Base-by-base conservation (phyloP, 73 alveolate genomes). In the Paramecium octaurelia region DNA sequence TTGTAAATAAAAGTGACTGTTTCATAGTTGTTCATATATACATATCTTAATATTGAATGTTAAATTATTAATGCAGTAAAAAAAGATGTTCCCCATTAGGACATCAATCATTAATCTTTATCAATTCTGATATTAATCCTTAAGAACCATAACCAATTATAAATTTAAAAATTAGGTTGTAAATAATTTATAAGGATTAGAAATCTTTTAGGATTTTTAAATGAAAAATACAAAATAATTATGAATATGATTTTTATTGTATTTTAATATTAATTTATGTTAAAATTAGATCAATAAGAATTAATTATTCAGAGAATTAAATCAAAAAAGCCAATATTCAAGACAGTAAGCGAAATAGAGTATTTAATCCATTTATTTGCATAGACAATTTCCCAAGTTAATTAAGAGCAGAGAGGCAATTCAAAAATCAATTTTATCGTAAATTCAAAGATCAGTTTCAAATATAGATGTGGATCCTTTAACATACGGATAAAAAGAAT, bases 281-380 rank as follows among this genome's bases (percentile, higher is more conserved):
- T 64, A 64, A 64, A 64, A 73, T 73, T 73, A 73, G 87, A 36
- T 73, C 59, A 73, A 38, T 38, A 34, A 73, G 87, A 34, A 20
- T 36, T 73, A 73, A 73, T 73, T 8, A 35, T 73, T 9, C 36
- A 73, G 59, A 80, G 73, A 48, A 80, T 80, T 7, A 18, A 24
- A 44, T 44, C 29, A 24, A 24, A 48, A 46, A 80, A 46, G 57
- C 70, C 91, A 23, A 80, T 80, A 21, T 80, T 80, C 75, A 80
- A 80, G 29, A 80, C 57, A 18, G 48, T 80, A 46, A 73, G 75
- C 21, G 91, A 80, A 23, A 24, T 80, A 38, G 50, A 80, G 91
- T 80, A 80, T 24, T 80, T n/a, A 54, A 54, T 18, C 31, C 14
- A 54, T 54, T 54, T 16, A 54, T 54, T n/a, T 54, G 31, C 7